Evolutionary conservation across 768 basidiomycete genomes (phyloP).

Genomic region (Sarcomyxa edulis): DNA sequence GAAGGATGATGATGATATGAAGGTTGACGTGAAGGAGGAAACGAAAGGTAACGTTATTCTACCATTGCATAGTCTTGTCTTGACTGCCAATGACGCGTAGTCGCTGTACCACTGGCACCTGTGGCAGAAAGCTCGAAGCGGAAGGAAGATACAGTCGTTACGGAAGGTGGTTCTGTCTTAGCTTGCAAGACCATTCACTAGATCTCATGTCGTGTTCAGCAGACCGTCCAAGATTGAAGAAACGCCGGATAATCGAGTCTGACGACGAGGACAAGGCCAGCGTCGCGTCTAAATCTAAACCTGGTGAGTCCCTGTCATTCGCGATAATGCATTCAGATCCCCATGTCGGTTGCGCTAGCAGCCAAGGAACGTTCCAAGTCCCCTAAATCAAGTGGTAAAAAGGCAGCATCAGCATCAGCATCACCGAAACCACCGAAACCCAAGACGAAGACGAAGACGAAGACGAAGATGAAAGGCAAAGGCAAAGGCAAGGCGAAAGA

Average conservation of each 20-base stretch:
- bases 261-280: slow-evolving; percentile 41
- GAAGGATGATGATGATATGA: slow-evolving; percentile 22
- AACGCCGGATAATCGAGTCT: slow-evolving; percentile 46
- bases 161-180: slow-evolving; percentile 3
- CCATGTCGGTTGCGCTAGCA: slow-evolving; percentile 6
- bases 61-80: too few relatives aligned
- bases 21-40: slow-evolving; percentile 20
- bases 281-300: neutral
- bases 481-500: too few relatives aligned
- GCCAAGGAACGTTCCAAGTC: slow-evolving; percentile 12
- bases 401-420: slow-evolving; percentile 9
- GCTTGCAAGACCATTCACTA: neutral
- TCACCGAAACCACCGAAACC: too few relatives aligned
- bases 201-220: slow-evolving; percentile 8
- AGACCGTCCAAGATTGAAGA: slow-evolving; percentile 36
- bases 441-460: slow-evolving; percentile 30
- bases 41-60: slow-evolving; percentile 14
- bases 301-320: neutral
- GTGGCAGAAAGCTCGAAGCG: slow-evolving; percentile 37
- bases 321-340: too few relatives aligned
- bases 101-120: neutral
- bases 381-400: slow-evolving; percentile 15
- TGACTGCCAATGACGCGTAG: too few relatives aligned
- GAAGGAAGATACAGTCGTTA: slow-evolving; percentile 22
- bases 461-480: too few relatives aligned